Evolutionary conservation across 2,329 filamentous ascomycete species (phyloP).

Genomic region (Scorias spongiosa): DNA sequence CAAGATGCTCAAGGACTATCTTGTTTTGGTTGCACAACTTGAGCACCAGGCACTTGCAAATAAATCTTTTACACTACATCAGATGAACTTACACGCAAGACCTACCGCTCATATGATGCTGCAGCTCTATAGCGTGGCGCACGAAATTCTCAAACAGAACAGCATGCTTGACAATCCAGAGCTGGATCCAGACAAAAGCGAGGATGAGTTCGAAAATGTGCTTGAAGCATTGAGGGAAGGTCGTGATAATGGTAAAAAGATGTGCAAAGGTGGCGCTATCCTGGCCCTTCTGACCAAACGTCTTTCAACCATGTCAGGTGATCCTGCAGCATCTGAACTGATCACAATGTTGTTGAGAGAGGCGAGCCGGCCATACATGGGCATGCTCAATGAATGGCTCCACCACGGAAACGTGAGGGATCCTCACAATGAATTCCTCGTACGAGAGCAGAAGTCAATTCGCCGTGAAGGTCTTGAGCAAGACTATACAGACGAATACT

Average conservation of each 20-base stretch:
- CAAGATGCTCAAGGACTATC: slow-evolving; percentile 81
- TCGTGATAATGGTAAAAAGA: slow-evolving; percentile 74
- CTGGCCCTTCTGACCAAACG: slow-evolving; percentile 73
- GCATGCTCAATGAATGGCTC: slow-evolving; percentile 96
- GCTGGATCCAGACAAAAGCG: slow-evolving; percentile 44
- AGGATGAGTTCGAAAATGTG: slow-evolving; percentile 82
- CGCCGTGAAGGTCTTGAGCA: slow-evolving; percentile 78
- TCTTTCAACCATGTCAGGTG: slow-evolving; percentile 79
- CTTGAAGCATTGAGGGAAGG: slow-evolving; percentile 79
- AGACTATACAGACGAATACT: slow-evolving; percentile 98
- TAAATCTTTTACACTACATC: slow-evolving; percentile 76
- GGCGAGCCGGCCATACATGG: slow-evolving; percentile 88
- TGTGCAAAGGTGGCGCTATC: slow-evolving; percentile 95
- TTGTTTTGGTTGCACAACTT: slow-evolving; percentile 81
- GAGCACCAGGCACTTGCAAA: slow-evolving; percentile 88
- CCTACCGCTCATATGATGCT: slow-evolving; percentile 82
- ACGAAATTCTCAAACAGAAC: slow-evolving; percentile 79
- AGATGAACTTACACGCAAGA: slow-evolving; percentile 81
- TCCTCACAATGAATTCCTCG: slow-evolving; percentile 81
- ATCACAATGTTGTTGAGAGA: slow-evolving; percentile 73
- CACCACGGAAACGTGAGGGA: slow-evolving; percentile 93
- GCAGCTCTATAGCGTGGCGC: slow-evolving; percentile 74
- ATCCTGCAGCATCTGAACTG: slow-evolving; percentile 70
- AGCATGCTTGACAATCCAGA: slow-evolving; percentile 54
- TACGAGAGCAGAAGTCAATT: slow-evolving; percentile 94